A percentile compares a stretch with the other conserved stretches of the same genome.
phyloP scores from a whole-genome alignment of 2,329 filamentous ascomycete species.

The Botrytis porri region DNA sequence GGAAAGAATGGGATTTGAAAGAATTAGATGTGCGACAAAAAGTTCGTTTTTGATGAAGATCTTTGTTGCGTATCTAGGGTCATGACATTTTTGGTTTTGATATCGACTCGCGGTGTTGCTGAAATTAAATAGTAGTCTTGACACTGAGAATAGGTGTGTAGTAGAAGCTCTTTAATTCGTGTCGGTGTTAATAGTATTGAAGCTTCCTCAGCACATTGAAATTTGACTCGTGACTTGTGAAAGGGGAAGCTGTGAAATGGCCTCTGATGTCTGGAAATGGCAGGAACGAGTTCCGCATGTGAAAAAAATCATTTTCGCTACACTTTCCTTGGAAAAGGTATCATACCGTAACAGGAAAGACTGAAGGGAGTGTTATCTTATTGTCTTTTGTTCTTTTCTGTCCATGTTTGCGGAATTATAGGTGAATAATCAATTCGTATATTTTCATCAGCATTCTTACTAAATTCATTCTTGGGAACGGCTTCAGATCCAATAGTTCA shows the following conservation, averaged over 20 bases:
- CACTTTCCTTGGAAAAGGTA: not conserved
- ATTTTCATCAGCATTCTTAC: not conserved
- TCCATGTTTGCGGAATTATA: not conserved
- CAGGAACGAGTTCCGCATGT: not conserved
- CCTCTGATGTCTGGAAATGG: not conserved
- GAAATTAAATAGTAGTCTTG: too few species aligned
- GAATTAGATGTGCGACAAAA: not conserved
- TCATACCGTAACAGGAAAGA: not conserved
- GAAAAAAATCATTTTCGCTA: accelerated
- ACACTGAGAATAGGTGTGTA: too few species aligned
- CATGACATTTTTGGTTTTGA: not conserved
- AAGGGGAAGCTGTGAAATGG: not conserved
- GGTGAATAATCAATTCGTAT: not conserved
- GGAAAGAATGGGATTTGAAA: not conserved
- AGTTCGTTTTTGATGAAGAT: not conserved
- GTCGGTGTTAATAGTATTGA: not conserved
- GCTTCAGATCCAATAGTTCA: not conserved
- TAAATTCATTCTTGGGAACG: not conserved
- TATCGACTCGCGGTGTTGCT: not conserved
- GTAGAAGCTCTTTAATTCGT: not conserved
- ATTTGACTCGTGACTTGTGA: not conserved
- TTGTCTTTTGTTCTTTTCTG: too few species aligned
- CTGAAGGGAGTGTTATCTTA: not conserved
- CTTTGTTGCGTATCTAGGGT: not conserved
- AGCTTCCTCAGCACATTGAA: not conserved